A percentile compares a stretch with the other conserved stretches of the same genome.
These are phyloP conservation scores for Mortierella sp. DNA, from an alignment of 371 early-diverging fungal genomes.

Conservation along the genomic window DNA sequence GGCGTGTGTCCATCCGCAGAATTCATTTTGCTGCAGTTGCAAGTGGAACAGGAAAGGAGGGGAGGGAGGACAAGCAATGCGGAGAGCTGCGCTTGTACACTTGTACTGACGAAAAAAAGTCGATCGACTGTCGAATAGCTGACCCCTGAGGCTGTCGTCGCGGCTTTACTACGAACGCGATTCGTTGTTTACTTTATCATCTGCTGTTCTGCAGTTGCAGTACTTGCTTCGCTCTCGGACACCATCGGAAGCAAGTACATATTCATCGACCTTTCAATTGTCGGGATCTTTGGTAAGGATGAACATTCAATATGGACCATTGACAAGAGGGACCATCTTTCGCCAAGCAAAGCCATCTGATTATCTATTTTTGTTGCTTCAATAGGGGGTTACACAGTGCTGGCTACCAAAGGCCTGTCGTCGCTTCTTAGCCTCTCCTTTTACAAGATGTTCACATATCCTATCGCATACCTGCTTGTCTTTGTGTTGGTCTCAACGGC, in stretches of 20 bases:
- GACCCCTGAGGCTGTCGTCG: slow-evolving; percentile 70
- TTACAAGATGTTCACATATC: slow-evolving; percentile 72
- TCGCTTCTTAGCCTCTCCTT: slow-evolving; percentile 73
- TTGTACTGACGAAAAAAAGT: background rate
- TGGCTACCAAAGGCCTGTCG: slow-evolving; percentile 80
- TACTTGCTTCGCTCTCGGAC: slow-evolving; percentile 63
- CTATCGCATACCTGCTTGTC: slow-evolving; percentile 73
- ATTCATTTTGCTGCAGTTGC: too few relatives aligned
- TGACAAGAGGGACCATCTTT: too few relatives aligned
- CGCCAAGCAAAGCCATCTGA: too few relatives aligned
- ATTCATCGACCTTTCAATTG: slow-evolving; percentile 75
- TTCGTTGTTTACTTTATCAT: slow-evolving; percentile 70
- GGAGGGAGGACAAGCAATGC: too few relatives aligned
- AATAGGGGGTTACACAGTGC: slow-evolving; percentile 81
- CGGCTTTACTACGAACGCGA: slow-evolving; percentile 66
- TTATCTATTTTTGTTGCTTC: too few relatives aligned
- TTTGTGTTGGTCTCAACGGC: slow-evolving; percentile 72
- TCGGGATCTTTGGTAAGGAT: slow-evolving; percentile 77
- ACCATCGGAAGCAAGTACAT: slow-evolving; percentile 68
- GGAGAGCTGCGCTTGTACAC: background rate
- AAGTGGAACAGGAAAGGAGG: too few relatives aligned
- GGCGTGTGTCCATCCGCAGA: background rate
- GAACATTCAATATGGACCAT: background rate
- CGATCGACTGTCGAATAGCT: slow-evolving; percentile 54
- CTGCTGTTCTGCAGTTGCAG: slow-evolving; percentile 55